A percentile compares a stretch with the other conserved stretches of the same genome.
Conservation (phyloP, 441 rosid genomes). For the Syzygium malaccense region DNA sequence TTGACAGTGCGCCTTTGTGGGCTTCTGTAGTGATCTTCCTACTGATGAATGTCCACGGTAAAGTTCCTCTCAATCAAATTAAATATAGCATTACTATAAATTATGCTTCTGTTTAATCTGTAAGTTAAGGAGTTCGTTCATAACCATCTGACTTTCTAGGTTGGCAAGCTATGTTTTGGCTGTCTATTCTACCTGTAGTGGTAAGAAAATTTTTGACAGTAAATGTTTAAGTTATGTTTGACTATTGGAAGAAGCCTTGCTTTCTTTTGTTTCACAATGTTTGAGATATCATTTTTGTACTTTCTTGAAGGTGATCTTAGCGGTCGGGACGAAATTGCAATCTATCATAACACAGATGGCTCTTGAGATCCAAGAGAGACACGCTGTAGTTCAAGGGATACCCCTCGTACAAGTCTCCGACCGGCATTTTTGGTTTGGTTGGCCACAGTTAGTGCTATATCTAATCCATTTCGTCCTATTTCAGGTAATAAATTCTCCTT, state of each 20-base stretch:
- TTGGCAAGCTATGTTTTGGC: slow-evolving; percentile 55
- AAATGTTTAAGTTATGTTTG: neutral
- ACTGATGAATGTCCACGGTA: slow-evolving; percentile 72
- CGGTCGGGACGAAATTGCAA: slow-evolving; percentile 90
- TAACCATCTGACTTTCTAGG: slow-evolving; percentile 34
- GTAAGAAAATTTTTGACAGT: slow-evolving; percentile 36
- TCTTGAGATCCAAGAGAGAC: slow-evolving; percentile 77
- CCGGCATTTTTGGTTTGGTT: slow-evolving; percentile 71
- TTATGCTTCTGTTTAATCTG: neutral
- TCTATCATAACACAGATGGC: slow-evolving; percentile 87
- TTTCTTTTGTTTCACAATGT: neutral
- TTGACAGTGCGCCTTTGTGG: slow-evolving; percentile 75
- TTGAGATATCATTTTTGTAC: neutral
- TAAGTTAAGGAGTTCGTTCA: neutral
- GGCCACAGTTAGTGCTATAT: slow-evolving; percentile 68
- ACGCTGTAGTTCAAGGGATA: slow-evolving; percentile 94
- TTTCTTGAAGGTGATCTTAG: slow-evolving; percentile 62
- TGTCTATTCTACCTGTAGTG: slow-evolving; percentile 59
- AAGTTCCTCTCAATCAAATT: slow-evolving; percentile 1
- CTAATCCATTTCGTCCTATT: slow-evolving; percentile 85
- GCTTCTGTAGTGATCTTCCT: slow-evolving; percentile 63
- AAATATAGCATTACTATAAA: neutral
- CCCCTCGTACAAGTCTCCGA: slow-evolving; percentile 92
- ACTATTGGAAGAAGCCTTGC: neutral
- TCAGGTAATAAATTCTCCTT: slow-evolving; percentile 40